Base-by-base conservation (phyloP, 108 stramenopile genomes). In the Mayamaea pseudoterrestris region DNA sequence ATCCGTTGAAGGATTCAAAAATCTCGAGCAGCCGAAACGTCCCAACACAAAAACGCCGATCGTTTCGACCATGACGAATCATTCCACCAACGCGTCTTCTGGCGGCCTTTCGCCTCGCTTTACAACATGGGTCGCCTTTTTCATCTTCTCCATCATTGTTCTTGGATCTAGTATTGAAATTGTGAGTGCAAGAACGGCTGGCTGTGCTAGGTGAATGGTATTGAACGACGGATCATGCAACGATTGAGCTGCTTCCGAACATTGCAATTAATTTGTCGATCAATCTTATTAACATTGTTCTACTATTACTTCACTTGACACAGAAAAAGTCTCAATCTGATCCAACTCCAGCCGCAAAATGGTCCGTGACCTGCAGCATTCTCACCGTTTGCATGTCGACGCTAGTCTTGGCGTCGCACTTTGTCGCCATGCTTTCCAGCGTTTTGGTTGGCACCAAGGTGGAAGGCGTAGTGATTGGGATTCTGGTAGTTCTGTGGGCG, bases 281-380 rank as follows among this genome's bases (percentile, higher is more conserved):
- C 5, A n/a, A 2, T 20, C 41, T 8, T 18, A 8, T 14, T 18
- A 42, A 7, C 51, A 24, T 5, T 5, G 30, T 35, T 22, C 18
- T 36, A 8, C 5, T 18, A 29, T 46, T n/a, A 30, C 20, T 45
- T 47, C 16, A 21, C 26, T 55, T n/a, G 1, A 0, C 12, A 9
- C 35, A 69, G 69, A 71, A 65, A 60, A 64, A 60, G 7, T 27
- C 14, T 24, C 24, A 36, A 11, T 28, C 34, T 18, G 18, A 56
- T 16, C 23, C 35, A 40, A 47, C 41, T 9, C 32, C 35, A 22
- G 69, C 63, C 40, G 59, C 75, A 49, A 66, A 61, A 27, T 89
- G 80, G 66, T 72, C 82, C 13, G 55, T 89, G 18, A 73, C 77
- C 13, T 79, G 77, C 35, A 61, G 68, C n/a, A 41, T 73, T 45